Conservation (phyloP, 179 eudicot genomes). For the Patellifolia procumbens region DNA sequence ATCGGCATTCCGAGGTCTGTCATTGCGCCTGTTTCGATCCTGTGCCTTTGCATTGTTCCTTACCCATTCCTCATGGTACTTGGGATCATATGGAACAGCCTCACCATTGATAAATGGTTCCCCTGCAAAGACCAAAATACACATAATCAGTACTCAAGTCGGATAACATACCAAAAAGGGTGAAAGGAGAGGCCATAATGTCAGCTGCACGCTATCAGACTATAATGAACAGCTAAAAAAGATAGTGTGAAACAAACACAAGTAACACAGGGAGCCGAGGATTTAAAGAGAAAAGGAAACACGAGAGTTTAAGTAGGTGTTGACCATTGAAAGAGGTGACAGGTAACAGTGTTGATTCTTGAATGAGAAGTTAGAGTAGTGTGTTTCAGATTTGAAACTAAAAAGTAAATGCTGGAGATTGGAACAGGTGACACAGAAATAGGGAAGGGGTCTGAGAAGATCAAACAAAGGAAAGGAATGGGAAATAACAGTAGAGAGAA, state of each 20-base stretch:
- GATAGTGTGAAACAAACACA: background rate
- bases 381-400: too few species aligned
- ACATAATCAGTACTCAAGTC: background rate
- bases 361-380: too few species aligned
- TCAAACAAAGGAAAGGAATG: background rate
- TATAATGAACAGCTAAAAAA: background rate
- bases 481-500: background rate
- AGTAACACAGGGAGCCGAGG: background rate
- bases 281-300: too few species aligned
- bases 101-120: conserved; percentile 89
- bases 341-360: too few species aligned
- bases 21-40: conserved; percentile 84
- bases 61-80: conserved; percentile 93
- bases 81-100: conserved; percentile 95
- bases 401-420: too few species aligned
- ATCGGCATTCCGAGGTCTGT: conserved; percentile 82
- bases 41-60: conserved; percentile 84
- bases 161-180: background rate
- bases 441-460: background rate
- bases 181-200: background rate
- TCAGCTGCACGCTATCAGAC: background rate
- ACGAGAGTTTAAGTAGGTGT: too few species aligned
- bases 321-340: too few species aligned
- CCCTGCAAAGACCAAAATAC: conserved; percentile 44
- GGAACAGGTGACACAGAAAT: too few species aligned